Conservation (phyloP, 345 rosid species). For the Diplotaxis tenuifolia region DNA sequence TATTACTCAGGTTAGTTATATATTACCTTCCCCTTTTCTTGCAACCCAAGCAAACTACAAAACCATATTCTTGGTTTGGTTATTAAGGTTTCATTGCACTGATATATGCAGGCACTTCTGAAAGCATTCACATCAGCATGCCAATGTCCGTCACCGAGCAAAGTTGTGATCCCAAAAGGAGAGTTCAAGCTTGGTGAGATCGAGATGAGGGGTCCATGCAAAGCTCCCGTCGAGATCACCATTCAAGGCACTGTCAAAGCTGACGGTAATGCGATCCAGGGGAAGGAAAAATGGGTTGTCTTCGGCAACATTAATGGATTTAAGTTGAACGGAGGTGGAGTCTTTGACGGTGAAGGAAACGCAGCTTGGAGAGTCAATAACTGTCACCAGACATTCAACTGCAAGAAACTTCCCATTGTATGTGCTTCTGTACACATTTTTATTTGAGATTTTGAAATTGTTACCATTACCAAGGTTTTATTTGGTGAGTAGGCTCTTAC, state of each 20-base stretch:
- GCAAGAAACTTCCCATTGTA: conserved; percentile 39
- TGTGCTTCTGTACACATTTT: neutral
- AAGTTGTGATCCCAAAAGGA: conserved; percentile 37
- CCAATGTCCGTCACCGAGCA: conserved; percentile 15
- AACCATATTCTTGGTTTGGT: neutral
- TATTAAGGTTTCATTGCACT: neutral
- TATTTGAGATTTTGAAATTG: neutral
- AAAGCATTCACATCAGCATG: conserved; percentile 36
- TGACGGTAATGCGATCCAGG: neutral
- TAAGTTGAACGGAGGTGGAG: conserved; percentile 34
- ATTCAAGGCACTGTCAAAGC: conserved; percentile 32
- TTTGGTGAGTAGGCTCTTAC: neutral
- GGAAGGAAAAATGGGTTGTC: conserved; percentile 28
- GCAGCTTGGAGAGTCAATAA: conserved; percentile 34
- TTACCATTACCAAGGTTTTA: too few relatives aligned
- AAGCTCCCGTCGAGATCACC: conserved; percentile 30
- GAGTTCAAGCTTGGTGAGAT: conserved; percentile 32
- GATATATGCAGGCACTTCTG: conserved; percentile 21
- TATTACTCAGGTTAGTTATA: conserved; percentile 27
- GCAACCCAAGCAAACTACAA: conserved; percentile 16
- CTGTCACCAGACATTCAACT: conserved; percentile 22
- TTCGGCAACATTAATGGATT: conserved; percentile 27
- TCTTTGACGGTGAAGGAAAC: conserved; percentile 35
- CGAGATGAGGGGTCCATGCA: conserved; percentile 34
- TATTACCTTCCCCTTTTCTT: conserved; percentile 3